phyloP scores from a whole-genome alignment of 108 stramenopile genomes.

The Hondaea fermentalgiana region DNA sequence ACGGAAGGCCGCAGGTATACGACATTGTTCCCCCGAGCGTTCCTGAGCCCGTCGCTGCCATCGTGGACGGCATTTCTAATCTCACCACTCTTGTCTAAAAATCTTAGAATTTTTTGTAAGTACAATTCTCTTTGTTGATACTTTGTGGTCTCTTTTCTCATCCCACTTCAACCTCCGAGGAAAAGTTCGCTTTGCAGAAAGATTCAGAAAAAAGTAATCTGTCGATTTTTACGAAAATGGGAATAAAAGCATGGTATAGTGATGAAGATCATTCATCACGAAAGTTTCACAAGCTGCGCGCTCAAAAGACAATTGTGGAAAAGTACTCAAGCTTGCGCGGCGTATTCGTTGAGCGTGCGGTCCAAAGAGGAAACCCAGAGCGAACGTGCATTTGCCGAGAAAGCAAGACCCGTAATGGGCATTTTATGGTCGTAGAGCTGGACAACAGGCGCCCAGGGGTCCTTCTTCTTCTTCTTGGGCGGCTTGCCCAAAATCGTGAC shows the following conservation, averaged over 20 bases:
- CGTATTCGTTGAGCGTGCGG: background rate
- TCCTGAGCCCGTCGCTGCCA: background rate
- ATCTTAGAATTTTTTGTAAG: too few species aligned
- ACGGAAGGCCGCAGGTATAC: background rate
- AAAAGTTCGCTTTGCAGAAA: too few species aligned
- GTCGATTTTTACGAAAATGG: too few species aligned
- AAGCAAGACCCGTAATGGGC: background rate
- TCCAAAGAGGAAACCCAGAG: background rate
- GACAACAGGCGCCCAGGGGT: background rate
- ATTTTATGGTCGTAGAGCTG: background rate
- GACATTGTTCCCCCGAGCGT: background rate
- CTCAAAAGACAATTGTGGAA: too few species aligned
- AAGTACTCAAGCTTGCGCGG: background rate
- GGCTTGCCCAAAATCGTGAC: background rate
- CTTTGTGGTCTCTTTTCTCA: too few species aligned
- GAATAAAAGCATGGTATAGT: too few species aligned
- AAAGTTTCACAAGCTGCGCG: too few species aligned
- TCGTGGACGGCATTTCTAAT: background rate
- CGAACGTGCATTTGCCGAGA: background rate
- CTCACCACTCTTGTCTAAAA: background rate
- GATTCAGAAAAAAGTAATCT: too few species aligned
- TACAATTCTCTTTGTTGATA: too few species aligned
- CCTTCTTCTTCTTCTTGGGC: background rate
- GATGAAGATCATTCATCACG: too few species aligned
- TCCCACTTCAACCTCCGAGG: too few species aligned